These are phyloP conservation scores for Fusarium tuaranense DNA, from an alignment of 2,329 filamentous ascomycete species.

Conservation along the genomic window DNA sequence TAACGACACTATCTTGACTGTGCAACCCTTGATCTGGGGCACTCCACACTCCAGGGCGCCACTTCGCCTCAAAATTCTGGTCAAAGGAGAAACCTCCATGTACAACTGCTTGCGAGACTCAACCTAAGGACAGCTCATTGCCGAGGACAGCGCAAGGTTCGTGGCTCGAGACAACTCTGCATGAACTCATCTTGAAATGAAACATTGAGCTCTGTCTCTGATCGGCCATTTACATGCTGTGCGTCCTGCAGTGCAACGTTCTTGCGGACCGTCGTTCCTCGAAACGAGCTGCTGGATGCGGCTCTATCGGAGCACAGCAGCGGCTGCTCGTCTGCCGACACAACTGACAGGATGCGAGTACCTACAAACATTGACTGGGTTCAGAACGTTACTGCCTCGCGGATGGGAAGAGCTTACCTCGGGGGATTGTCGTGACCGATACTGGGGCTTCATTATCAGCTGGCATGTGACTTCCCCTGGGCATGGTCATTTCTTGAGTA, in stretches of 20 bases:
- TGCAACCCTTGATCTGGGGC: background rate
- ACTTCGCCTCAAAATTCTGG: background rate
- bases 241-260: constrained; percentile 22
- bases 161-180: background rate
- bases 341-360: constrained; percentile 2
- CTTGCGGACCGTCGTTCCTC: constrained; percentile 8
- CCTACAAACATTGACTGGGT: background rate
- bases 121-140: background rate
- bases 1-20: background rate
- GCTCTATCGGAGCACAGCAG: constrained; percentile 27
- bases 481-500: background rate
- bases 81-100: background rate
- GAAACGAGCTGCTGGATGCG: constrained; percentile 21
- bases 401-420: background rate
- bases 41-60: background rate
- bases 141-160: background rate
- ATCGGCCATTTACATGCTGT: constrained; percentile 16
- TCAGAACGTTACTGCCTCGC: background rate
- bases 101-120: background rate
- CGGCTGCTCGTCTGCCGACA: background rate
- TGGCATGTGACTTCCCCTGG: background rate
- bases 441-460: background rate
- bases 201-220: constrained; percentile 5
- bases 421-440: background rate
- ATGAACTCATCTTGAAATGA: background rate